Percentiles rank a stretch among this genome's conserved stretches.
These are phyloP conservation scores for Solanum lignicaule DNA, from an alignment of 257 asterid genomes.

Conservation along the genomic window DNA sequence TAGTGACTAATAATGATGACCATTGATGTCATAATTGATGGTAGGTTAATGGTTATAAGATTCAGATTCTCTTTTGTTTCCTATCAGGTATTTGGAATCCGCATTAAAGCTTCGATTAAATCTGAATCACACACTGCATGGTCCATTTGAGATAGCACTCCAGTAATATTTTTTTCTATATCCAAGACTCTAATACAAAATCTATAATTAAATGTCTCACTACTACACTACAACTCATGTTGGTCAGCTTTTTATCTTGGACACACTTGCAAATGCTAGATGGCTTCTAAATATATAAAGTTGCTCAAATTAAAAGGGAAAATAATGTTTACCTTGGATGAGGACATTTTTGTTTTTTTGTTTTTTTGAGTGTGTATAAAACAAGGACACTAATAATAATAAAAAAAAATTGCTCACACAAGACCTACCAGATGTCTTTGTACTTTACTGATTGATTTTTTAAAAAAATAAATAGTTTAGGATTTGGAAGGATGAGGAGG, in stretches of 20 bases:
- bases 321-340: background rate
- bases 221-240: too few relatives aligned
- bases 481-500: background rate
- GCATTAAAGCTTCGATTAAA: accelerated
- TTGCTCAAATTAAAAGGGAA: background rate
- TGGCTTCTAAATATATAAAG: background rate
- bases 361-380: too few relatives aligned
- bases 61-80: too few relatives aligned
- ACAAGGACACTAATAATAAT: background rate
- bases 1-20: background rate
- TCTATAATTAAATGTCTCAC: too few relatives aligned
- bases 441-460: background rate
- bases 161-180: too few relatives aligned
- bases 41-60: too few relatives aligned
- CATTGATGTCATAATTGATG: too few relatives aligned
- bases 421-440: background rate
- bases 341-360: background rate
- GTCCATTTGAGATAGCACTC: too few relatives aligned
- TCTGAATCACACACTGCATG: too few relatives aligned
- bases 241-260: too few relatives aligned
- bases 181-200: accelerated
- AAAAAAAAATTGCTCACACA: background rate
- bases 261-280: background rate
- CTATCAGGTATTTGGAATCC: too few relatives aligned
- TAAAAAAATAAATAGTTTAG: too few relatives aligned